Base-by-base conservation (phyloP, 2,329 filamentous ascomycete genomes). In the Cladorrhinum sp. region DNA sequence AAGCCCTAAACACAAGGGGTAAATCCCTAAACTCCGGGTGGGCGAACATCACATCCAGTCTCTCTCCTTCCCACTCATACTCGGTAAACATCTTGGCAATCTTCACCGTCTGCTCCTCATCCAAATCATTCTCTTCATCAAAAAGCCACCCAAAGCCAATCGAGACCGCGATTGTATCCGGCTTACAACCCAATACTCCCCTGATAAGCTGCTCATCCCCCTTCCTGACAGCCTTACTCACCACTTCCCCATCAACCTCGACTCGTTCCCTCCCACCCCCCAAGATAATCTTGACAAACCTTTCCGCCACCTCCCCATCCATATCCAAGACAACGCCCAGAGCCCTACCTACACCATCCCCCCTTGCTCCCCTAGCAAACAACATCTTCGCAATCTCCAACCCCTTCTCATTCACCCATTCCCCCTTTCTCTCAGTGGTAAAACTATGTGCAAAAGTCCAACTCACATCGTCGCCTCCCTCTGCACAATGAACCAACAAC, bases 141-240 rank as follows among this genome's bases (percentile, higher is more conserved):
- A 89, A 82, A 1, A 88, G 78, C 32, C 76, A 78, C 20, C 83
- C 81, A 57, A 89, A 82, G 0, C 82, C 82, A 60, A 77, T 72
- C 0, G 79, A 79, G 1, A 88, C 70, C 0, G 82, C 76, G 50
- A 78, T 75, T 1, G 79, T 75, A 3, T 77, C 78, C 0, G 85
- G 83, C 8, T 77, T 76, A 57, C 79, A 76, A 3, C 75, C 71
- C 5, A 88, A 73, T 22, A 88, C 74, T 51, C 77, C 73, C 52
- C 71, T 73, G 2, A 84, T 79, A 64, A 87, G 77, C 12, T 75
- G 73, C 4, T 75, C 69, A 53, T 84, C 78, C 6, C 79, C 83
- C 49, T 76, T 78, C 1, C 78, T 78, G 1, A 85, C 81, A 1
- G 84, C 84, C 54, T 79, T 73, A 57, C 80, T 78, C 6, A 88